These are phyloP conservation scores for Colletotrichum zoysiae DNA, from an alignment of 2,329 filamentous ascomycete genomes.

Conservation along the genomic window DNA sequence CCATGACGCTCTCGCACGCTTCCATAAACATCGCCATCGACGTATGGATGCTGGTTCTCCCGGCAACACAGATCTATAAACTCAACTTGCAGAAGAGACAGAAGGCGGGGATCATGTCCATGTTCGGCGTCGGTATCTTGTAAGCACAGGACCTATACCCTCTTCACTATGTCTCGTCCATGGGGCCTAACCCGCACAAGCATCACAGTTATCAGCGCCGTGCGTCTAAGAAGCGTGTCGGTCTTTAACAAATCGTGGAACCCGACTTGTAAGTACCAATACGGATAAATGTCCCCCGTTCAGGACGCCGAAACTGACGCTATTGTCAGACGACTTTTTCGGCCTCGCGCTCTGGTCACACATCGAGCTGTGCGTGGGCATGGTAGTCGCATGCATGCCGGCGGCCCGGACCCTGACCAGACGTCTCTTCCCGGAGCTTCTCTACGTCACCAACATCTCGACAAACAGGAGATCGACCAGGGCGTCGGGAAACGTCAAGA, in stretches of 20 bases:
- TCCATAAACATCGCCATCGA: slow-evolving; percentile 29
- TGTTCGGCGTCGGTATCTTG: slow-evolving; percentile 36
- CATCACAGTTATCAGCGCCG: slow-evolving; percentile 29
- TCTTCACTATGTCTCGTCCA: background rate
- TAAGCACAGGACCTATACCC: background rate
- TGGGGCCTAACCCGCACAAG: background rate
- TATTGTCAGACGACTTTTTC: slow-evolving; percentile 40
- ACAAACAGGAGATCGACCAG: slow-evolving; percentile 12
- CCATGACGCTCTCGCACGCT: slow-evolving; percentile 29
- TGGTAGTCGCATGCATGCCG: slow-evolving; percentile 34
- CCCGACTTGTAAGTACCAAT: slow-evolving; percentile 45
- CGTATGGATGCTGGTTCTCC: slow-evolving; percentile 31
- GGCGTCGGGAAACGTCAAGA: slow-evolving; percentile 35
- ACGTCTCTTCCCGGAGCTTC: slow-evolving; percentile 32
- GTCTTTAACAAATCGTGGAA: slow-evolving; percentile 35
- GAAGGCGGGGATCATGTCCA: slow-evolving; percentile 34
- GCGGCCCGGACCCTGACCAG: slow-evolving; percentile 26
- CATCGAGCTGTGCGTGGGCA: slow-evolving; percentile 29
- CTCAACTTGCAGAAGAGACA: slow-evolving; percentile 37
- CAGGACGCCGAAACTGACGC: slow-evolving; percentile 54
- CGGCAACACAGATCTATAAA: slow-evolving; percentile 31
- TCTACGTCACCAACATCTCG: slow-evolving; percentile 23
- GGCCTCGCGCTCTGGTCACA: slow-evolving; percentile 51
- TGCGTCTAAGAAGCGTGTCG: slow-evolving; percentile 18
- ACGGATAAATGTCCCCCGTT: slow-evolving; percentile 50